Evolutionary conservation across 176 grass and related monocot species (phyloP).

Genomic region (Oryza longistaminata): DNA sequence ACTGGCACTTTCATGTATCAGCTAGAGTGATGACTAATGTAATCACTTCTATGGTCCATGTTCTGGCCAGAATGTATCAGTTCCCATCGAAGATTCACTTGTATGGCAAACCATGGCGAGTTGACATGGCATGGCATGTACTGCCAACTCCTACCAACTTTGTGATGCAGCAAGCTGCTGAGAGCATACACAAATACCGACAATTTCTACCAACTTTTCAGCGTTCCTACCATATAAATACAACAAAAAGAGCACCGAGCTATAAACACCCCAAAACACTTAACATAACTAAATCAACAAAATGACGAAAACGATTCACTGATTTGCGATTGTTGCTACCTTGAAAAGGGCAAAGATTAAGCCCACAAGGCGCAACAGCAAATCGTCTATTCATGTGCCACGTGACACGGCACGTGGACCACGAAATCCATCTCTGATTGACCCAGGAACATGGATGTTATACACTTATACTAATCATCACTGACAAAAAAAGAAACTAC

Average conservation of each 20-base stretch:
- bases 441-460: background rate
- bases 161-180: background rate
- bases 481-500: background rate
- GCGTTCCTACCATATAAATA: background rate
- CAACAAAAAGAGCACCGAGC: background rate
- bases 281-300: background rate
- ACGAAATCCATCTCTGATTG: background rate
- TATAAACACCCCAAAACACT: background rate
- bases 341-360: conserved; percentile 19
- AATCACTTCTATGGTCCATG: background rate
- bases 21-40: background rate
- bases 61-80: background rate
- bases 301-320: background rate
- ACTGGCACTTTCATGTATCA: background rate
- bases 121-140: background rate
- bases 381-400: conserved; percentile 5
- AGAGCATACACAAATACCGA: conserved; percentile 13
- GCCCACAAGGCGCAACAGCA: background rate
- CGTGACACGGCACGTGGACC: background rate
- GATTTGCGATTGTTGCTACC: background rate
- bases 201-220: conserved; percentile 7
- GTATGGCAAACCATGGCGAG: background rate
- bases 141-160: background rate
- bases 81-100: conserved; percentile 15
- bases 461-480: background rate